Percentiles rank a stretch among this genome's conserved stretches.
phyloP scores from a whole-genome alignment of 2,329 filamentous ascomycete species.

The Ascocoryne sarcoides region DNA sequence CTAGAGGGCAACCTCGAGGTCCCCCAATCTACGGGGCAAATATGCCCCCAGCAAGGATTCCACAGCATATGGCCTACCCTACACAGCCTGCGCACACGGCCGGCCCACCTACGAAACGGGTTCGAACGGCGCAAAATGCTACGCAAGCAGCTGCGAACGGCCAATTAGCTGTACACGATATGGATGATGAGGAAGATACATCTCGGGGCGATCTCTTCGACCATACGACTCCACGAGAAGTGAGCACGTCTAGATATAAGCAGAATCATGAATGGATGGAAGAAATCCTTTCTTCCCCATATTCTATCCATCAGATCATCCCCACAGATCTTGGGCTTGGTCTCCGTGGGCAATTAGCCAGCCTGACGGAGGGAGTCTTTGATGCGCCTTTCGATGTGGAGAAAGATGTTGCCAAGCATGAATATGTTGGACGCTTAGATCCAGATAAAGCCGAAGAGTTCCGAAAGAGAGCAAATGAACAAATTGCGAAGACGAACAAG shows the following conservation, averaged over 20 bases:
- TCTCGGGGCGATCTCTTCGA: constrained; percentile 85
- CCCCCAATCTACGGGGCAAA: constrained; percentile 21
- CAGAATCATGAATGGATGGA: constrained; percentile 99
- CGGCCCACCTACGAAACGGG: constrained; percentile 47
- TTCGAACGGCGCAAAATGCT: constrained; percentile 23
- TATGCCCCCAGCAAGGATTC: constrained; percentile 21
- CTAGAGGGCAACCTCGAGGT: constrained; percentile 39
- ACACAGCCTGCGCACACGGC: constrained; percentile 39
- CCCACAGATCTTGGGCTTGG: constrained; percentile 84
- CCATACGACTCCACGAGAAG: constrained; percentile 77
- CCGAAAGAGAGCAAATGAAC: constrained; percentile 64
- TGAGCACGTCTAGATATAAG: constrained; percentile 77
- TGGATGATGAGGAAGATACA: constrained; percentile 87
- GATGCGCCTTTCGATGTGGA: constrained; percentile 48
- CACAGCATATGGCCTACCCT: constrained; percentile 55
- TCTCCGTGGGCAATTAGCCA: constrained; percentile 70
- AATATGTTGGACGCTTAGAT: constrained; percentile 60
- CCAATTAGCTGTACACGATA: constrained; percentile 24
- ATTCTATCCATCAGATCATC: constrained; percentile 74
- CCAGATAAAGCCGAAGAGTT: constrained; percentile 76
- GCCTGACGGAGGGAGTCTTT: constrained; percentile 78
- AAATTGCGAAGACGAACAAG: constrained; percentile 62
- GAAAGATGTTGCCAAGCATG: constrained; percentile 42
- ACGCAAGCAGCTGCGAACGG: constrained; percentile 12
- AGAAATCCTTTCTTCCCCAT: constrained; percentile 86